Percentiles rank a stretch among this genome's conserved stretches.
phyloP scores from a whole-genome alignment of 1,139 yeast genomes.

The Diutina ranongensis region DNA sequence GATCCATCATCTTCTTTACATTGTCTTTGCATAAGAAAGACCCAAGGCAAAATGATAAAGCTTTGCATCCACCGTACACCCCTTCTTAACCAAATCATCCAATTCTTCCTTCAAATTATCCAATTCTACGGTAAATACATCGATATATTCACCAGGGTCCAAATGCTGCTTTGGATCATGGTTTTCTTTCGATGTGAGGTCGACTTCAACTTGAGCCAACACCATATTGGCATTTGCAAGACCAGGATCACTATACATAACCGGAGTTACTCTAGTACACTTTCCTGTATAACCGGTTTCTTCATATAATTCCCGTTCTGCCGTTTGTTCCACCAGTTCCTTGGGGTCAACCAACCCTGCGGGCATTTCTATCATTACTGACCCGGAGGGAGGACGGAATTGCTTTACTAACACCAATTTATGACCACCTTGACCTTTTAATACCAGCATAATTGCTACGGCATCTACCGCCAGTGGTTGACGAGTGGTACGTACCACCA shows the following conservation, averaged over 20 bases:
- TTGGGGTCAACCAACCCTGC: slow-evolving; percentile 88
- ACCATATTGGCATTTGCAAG: slow-evolving; percentile 84
- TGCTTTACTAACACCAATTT: slow-evolving; percentile 62
- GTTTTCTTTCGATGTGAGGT: slow-evolving; percentile 54
- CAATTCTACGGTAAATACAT: slow-evolving; percentile 62
- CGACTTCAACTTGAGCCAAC: slow-evolving; percentile 70
- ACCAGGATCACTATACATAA: slow-evolving; percentile 82
- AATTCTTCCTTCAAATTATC: slow-evolving; percentile 44
- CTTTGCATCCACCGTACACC: slow-evolving; percentile 75
- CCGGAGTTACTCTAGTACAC: slow-evolving; percentile 23
- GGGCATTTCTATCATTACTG: slow-evolving; percentile 85
- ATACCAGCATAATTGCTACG: slow-evolving; percentile 72
- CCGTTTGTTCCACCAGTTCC: slow-evolving; percentile 69
- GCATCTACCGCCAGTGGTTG: slow-evolving; percentile 65
- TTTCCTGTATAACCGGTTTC: slow-evolving; percentile 86
- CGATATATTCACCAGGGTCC: slow-evolving; percentile 86
- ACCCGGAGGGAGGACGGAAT: slow-evolving; percentile 83
- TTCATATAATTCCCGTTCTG: slow-evolving; percentile 76
- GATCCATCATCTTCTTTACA: too few relatives aligned
- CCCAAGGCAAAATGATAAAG: slow-evolving; percentile 83
- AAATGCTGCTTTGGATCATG: slow-evolving; percentile 57
- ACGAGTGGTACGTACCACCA: slow-evolving; percentile 76
- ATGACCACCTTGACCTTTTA: slow-evolving; percentile 26
- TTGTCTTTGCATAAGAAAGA: too few relatives aligned
- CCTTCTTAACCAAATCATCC: slow-evolving; percentile 41